Evolutionary conservation across 1,284 basidiomycete species (phyloP).

Genomic region (Ustanciosporium gigantosporum): DNA sequence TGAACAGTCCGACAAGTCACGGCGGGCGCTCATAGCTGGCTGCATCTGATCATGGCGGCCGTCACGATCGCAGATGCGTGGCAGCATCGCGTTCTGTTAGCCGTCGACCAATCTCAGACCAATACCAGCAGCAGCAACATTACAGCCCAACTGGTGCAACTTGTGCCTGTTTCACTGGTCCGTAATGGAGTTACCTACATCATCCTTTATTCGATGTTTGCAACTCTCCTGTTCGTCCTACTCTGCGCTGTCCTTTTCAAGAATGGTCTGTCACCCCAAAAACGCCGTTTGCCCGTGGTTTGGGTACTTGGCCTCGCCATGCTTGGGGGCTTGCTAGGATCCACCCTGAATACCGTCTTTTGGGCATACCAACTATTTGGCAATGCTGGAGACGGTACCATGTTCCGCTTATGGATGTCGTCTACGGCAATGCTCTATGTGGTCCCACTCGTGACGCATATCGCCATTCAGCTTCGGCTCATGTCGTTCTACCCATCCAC

Average conservation of each 20-base stretch:
- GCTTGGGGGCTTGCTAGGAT: slow-evolving; percentile 38
- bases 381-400: slow-evolving; percentile 14
- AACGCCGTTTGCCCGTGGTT: slow-evolving; percentile 27
- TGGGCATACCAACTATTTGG: slow-evolving; percentile 43
- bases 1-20: too few species aligned
- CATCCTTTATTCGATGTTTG: slow-evolving; percentile 46
- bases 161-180: slow-evolving; percentile 32
- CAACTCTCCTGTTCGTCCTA: slow-evolving; percentile 42
- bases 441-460: slow-evolving; percentile 36
- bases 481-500: slow-evolving; percentile 41
- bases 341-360: slow-evolving; percentile 42
- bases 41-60: too few species aligned
- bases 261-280: slow-evolving; percentile 33
- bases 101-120: too few species aligned
- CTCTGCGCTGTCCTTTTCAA: slow-evolving; percentile 40
- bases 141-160: slow-evolving; percentile 6
- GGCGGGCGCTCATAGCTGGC: too few species aligned
- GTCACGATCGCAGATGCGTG: too few species aligned
- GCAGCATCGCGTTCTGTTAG: slow-evolving; percentile 23
- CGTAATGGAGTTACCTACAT: slow-evolving; percentile 42
- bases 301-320: slow-evolving; percentile 39
- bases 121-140: slow-evolving; percentile 4
- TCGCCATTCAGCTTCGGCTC: slow-evolving; percentile 37
- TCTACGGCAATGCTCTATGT: slow-evolving; percentile 40
- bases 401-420: slow-evolving; percentile 36